Percentiles rank a stretch among this genome's conserved stretches.
Evolutionary conservation across 208 protist species (phyloP).

Genomic region (Acanthamoeba healyi): DNA sequence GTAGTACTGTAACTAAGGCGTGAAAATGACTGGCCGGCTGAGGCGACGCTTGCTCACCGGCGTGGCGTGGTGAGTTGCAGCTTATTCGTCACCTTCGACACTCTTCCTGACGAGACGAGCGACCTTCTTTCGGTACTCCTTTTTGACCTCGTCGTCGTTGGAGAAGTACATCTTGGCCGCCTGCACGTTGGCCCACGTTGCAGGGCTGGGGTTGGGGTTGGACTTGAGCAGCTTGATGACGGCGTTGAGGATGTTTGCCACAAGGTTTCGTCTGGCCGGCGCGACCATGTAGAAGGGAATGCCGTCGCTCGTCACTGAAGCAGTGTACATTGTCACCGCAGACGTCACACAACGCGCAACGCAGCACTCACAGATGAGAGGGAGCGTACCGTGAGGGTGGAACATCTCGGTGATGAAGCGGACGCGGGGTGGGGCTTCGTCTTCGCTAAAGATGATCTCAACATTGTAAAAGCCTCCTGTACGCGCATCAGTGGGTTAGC

Average conservation of each 20-base stretch:
- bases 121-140: slow-evolving; percentile 75
- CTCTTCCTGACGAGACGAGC: slow-evolving; percentile 70
- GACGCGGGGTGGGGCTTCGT: slow-evolving; percentile 73
- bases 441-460: slow-evolving; percentile 68
- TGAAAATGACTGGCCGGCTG: too few species aligned
- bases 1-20: too few species aligned
- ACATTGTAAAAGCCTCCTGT: slow-evolving; percentile 68
- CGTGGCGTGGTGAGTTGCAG: neutral
- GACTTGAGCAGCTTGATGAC: slow-evolving; percentile 71
- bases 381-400: slow-evolving; percentile 70
- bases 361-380: neutral
- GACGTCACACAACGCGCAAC: too few species aligned
- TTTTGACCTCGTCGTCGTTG: slow-evolving; percentile 72
- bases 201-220: slow-evolving; percentile 71
- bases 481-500: neutral
- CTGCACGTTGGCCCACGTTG: slow-evolving; percentile 72
- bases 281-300: slow-evolving; percentile 50
- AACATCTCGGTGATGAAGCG: slow-evolving; percentile 72
- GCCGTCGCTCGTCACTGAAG: slow-evolving; percentile 74
- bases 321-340: too few species aligned
- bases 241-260: slow-evolving; percentile 66
- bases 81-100: slow-evolving; percentile 62
- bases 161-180: slow-evolving; percentile 77
- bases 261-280: slow-evolving; percentile 23
- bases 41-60: neutral